A percentile compares a stretch with the other conserved stretches of the same genome.
phyloP scores from a whole-genome alignment of 257 asterid genomes.

The Voacanga thouarsii region DNA sequence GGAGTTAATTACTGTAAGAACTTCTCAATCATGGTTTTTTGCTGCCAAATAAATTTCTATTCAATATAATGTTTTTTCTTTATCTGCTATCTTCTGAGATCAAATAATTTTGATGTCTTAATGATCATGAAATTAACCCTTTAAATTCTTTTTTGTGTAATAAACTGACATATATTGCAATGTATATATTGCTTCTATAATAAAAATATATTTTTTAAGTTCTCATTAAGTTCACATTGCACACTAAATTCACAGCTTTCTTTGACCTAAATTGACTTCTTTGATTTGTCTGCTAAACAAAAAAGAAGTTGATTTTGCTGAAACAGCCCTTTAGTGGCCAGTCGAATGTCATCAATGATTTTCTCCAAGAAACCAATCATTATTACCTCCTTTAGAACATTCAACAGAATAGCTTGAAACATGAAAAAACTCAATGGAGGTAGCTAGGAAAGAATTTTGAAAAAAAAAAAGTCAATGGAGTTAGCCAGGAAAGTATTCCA shows the following conservation, averaged over 20 bases:
- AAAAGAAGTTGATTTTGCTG: background rate
- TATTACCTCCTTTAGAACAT: background rate
- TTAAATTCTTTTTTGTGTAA: background rate
- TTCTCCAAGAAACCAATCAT: background rate
- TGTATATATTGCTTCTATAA: background rate
- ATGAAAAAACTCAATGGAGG: background rate
- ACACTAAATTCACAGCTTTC: background rate
- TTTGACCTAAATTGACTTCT: background rate
- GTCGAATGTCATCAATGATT: background rate
- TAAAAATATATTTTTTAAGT: background rate
- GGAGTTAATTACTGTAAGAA: constrained; percentile 16
- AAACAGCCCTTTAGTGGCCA: background rate
- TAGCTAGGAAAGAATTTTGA: no score
- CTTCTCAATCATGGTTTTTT: background rate
- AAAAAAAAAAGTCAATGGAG: no score
- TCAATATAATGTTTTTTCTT: background rate
- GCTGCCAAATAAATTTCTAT: background rate
- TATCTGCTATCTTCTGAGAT: background rate
- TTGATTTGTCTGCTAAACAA: background rate
- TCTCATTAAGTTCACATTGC: background rate
- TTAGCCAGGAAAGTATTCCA: background rate
- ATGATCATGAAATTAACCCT: background rate
- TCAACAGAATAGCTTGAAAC: background rate
- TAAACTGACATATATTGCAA: background rate
- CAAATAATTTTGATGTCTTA: background rate